Conservation (phyloP, 176 grass and related monocot genomes). For the Raddia distichophylla region DNA sequence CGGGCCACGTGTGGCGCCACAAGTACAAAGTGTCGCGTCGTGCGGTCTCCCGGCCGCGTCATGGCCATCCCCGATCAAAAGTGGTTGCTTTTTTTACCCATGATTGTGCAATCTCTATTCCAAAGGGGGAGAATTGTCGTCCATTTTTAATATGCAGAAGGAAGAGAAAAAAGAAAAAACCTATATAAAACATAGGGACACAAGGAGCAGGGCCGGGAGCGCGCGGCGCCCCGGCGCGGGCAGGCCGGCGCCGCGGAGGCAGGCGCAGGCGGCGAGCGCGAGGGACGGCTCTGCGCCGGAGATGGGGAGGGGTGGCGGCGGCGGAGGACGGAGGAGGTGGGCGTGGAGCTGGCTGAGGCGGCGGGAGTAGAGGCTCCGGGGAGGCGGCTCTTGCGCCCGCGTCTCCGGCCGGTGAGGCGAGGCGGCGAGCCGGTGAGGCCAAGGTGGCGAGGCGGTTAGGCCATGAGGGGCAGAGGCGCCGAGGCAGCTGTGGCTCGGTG, state of each 20-base stretch:
- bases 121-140: too few species aligned
- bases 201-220: slow-evolving; percentile 32
- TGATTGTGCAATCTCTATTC: too few species aligned
- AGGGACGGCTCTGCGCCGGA: slow-evolving; percentile 12
- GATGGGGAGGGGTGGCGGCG: slow-evolving; percentile 37
- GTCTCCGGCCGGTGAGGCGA: too few species aligned
- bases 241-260: slow-evolving; percentile 50
- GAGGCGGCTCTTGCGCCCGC: slow-evolving; percentile 4
- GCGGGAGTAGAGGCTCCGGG: slow-evolving; percentile 20
- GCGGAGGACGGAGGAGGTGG: slow-evolving; percentile 71
- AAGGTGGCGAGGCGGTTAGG: too few species aligned
- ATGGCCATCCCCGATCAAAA: slow-evolving; percentile 28
- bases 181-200: too few species aligned
- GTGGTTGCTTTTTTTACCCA: not conserved
- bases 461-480: too few species aligned
- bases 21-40: not conserved
- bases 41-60: slow-evolving; percentile 10
- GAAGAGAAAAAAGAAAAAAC: too few species aligned
- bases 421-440: too few species aligned
- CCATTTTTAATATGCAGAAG: too few species aligned
- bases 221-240: slow-evolving; percentile 48
- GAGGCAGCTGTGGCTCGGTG: too few species aligned
- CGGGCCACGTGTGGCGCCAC: slow-evolving; percentile 41
- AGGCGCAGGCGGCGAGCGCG: slow-evolving; percentile 49
- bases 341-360: slow-evolving; percentile 69